Conservation (phyloP, 306 rosid species). For the Pachyrhizus erosus region DNA sequence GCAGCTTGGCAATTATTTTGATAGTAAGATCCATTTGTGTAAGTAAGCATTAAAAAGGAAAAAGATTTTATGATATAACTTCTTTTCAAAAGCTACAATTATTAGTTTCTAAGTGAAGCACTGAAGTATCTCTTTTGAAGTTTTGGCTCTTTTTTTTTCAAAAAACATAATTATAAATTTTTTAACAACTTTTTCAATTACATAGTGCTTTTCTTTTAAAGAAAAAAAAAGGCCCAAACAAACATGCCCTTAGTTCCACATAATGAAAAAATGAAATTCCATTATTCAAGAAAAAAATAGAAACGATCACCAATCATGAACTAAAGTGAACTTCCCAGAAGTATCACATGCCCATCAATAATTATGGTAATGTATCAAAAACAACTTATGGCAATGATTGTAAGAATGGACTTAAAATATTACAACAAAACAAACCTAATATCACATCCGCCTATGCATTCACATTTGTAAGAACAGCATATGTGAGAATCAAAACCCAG, state of each 20-base stretch:
- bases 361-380: neutral
- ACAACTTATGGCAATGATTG: neutral
- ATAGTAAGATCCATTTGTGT: neutral
- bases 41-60: neutral
- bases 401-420: conserved; percentile 1
- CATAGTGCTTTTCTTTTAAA: neutral
- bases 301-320: conserved; percentile 32
- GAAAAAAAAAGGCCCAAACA: neutral
- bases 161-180: neutral
- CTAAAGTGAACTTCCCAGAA: neutral
- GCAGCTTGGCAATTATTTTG: conserved; percentile 35
- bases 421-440: conserved; percentile 28
- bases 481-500: conserved; percentile 17
- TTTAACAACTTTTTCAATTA: neutral
- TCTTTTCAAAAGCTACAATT: neutral
- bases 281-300: conserved; percentile 32
- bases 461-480: conserved; percentile 8
- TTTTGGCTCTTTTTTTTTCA: neutral
- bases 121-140: neutral
- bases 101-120: neutral
- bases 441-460: neutral
- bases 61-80: no score
- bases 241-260: neutral
- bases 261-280: conserved; percentile 2
- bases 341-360: conserved; percentile 28